phyloP scores from a whole-genome alignment of 352 stramenopile genomes.

The Globisporangium ultimum region DNA sequence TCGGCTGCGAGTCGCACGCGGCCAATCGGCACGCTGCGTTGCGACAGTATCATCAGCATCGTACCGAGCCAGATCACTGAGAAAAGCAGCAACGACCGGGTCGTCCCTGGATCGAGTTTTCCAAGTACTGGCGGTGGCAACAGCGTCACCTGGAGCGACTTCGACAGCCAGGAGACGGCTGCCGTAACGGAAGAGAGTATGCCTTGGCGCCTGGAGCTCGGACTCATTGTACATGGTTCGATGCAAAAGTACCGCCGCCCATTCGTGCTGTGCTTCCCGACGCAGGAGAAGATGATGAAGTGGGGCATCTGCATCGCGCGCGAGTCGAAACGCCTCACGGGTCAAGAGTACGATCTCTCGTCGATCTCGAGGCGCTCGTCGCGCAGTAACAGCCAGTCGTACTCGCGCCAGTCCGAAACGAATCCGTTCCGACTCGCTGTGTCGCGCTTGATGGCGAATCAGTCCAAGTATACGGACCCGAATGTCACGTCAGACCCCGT shows the following conservation, averaged over 20 bases:
- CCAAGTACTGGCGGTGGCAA: not conserved
- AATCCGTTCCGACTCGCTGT: slow-evolving; percentile 53
- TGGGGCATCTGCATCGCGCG: slow-evolving; percentile 76
- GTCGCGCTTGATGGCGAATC: slow-evolving; percentile 76
- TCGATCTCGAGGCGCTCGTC: slow-evolving; percentile 61
- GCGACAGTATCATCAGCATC: slow-evolving; percentile 80
- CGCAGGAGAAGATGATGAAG: slow-evolving; percentile 85
- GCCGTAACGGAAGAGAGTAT: slow-evolving; percentile 49
- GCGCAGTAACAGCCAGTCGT: slow-evolving; percentile 63
- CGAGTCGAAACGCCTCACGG: slow-evolving; percentile 74
- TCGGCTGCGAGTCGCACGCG: slow-evolving; percentile 53
- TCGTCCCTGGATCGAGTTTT: slow-evolving; percentile 23
- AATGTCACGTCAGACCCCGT: slow-evolving; percentile 40
- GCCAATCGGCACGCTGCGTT: slow-evolving; percentile 77
- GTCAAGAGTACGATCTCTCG: slow-evolving; percentile 78
- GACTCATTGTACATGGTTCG: slow-evolving; percentile 49
- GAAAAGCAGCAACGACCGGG: slow-evolving; percentile 28
- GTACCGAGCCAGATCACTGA: slow-evolving; percentile 60
- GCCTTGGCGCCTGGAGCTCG: slow-evolving; percentile 75
- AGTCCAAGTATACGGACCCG: slow-evolving; percentile 69
- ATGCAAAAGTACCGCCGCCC: slow-evolving; percentile 70
- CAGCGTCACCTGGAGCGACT: slow-evolving; percentile 17
- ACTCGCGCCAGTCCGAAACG: slow-evolving; percentile 50
- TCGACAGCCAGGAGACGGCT: not conserved
- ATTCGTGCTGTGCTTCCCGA: slow-evolving; percentile 76